Conservation (phyloP, 148 eudicot genomes). For the Talinum fruticosum region DNA sequence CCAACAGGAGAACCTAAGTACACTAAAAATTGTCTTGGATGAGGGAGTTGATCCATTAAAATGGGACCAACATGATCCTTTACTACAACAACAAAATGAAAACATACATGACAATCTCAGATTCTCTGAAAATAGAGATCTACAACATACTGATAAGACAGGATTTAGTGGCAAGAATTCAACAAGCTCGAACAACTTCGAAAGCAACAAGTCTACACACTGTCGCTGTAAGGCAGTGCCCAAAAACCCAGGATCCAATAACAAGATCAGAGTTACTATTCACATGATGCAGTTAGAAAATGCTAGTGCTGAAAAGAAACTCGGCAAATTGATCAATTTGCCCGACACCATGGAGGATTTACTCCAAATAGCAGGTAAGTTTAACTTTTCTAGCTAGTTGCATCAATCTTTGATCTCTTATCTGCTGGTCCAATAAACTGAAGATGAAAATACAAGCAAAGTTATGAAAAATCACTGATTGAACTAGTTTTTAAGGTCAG, state of each 20-base stretch:
- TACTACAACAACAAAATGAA: no score
- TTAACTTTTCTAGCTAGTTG: background rate
- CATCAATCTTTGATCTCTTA: background rate
- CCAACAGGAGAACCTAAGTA: slow-evolving; percentile 33
- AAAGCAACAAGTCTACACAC: background rate
- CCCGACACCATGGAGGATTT: slow-evolving; percentile 78
- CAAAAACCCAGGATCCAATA: background rate
- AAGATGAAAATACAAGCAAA: background rate
- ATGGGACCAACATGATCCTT: slow-evolving; percentile 15
- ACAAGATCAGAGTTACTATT: slow-evolving; percentile 64
- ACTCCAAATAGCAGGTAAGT: slow-evolving; percentile 63
- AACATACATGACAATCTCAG: slow-evolving; percentile 18
- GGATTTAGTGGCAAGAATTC: slow-evolving; percentile 27
- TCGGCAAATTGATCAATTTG: slow-evolving; percentile 55
- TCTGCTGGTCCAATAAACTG: background rate
- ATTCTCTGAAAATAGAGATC: slow-evolving; percentile 20
- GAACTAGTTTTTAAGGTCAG: no score
- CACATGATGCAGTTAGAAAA: slow-evolving; percentile 44
- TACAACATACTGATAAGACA: slow-evolving; percentile 30
- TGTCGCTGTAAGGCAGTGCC: slow-evolving; percentile 8
- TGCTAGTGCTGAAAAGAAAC: slow-evolving; percentile 27
- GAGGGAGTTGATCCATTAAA: slow-evolving; percentile 26
- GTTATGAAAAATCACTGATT: no score
- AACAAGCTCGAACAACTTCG: slow-evolving; percentile 8
- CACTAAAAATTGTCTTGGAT: slow-evolving; percentile 39